phyloP scores from a whole-genome alignment of 225 moss, liverwort and hornwort genomes.

The Polytrichum commune region DNA sequence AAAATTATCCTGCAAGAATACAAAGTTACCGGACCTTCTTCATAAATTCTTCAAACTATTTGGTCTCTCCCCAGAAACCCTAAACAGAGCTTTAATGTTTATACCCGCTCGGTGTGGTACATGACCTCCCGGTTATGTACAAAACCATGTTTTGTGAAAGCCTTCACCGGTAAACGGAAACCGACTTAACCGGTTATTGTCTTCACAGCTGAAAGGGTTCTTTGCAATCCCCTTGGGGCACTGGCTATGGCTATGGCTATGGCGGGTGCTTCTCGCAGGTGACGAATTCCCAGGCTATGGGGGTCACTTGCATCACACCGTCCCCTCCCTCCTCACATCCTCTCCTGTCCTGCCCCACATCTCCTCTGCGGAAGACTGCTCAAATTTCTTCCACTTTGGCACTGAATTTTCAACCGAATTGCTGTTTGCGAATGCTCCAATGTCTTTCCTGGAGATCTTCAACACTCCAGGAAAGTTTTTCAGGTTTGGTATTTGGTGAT shows the following conservation, averaged over 20 bases:
- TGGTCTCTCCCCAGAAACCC: too few relatives aligned
- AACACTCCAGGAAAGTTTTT: neutral
- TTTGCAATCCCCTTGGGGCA: neutral
- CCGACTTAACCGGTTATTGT: neutral
- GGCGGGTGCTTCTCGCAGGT: neutral
- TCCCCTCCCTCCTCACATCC: too few relatives aligned
- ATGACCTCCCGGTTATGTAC: too few relatives aligned
- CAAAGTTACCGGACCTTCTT: too few relatives aligned
- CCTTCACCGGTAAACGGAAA: neutral
- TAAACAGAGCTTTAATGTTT: too few relatives aligned
- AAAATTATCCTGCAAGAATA: too few relatives aligned
- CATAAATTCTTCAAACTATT: too few relatives aligned
- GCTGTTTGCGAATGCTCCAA: neutral
- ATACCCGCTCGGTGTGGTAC: too few relatives aligned
- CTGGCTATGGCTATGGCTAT: neutral
- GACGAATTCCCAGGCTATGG: slow-evolving; percentile 7
- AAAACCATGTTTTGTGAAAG: too few relatives aligned
- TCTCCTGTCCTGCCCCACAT: neutral
- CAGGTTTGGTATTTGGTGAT: neutral
- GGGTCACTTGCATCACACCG: slow-evolving; percentile 1
- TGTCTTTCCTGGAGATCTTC: neutral
- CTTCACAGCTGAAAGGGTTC: neutral
- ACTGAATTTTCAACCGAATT: too few relatives aligned
- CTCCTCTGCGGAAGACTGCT: neutral
- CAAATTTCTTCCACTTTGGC: neutral